Conservation (phyloP, 2,329 filamentous ascomycete genomes). For the Coleophoma crateriformis region DNA sequence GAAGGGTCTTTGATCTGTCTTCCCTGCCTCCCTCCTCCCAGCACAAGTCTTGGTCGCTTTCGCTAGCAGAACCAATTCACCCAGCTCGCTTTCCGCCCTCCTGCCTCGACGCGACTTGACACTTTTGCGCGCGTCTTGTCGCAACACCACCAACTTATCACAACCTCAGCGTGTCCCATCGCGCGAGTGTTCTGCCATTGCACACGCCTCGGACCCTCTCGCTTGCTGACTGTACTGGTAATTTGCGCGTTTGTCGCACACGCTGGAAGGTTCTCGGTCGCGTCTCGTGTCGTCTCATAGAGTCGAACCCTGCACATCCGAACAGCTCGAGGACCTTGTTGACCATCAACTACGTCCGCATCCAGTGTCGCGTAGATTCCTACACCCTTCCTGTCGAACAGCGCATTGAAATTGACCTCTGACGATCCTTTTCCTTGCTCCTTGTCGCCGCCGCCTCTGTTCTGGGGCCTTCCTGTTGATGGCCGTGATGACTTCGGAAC, state of each 20-base stretch:
- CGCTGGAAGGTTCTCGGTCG: too few species aligned
- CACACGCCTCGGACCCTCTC: too few species aligned
- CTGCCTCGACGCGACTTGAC: background rate
- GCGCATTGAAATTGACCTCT: constrained; percentile 2
- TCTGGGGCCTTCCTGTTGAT: constrained; percentile 31
- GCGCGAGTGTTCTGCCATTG: too few species aligned
- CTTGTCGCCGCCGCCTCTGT: constrained; percentile 11
- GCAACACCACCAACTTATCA: background rate
- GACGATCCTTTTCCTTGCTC: background rate
- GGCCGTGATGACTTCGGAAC: constrained; percentile 48
- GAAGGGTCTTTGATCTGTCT: background rate
- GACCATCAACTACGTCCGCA: background rate
- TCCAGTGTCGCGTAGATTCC: background rate
- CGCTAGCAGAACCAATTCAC: constrained; percentile 1
- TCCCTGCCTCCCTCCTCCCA: background rate
- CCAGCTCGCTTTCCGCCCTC: background rate
- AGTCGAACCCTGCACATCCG: background rate
- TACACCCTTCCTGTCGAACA: background rate
- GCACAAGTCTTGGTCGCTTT: background rate
- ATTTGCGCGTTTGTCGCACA: background rate
- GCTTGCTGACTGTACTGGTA: background rate
- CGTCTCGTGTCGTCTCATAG: too few species aligned
- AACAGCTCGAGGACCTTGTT: background rate
- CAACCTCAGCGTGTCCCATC: background rate
- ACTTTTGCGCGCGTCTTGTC: background rate